Base-by-base conservation (phyloP, 2,329 filamentous ascomycete species). In the Fusarium nisikadoi region DNA sequence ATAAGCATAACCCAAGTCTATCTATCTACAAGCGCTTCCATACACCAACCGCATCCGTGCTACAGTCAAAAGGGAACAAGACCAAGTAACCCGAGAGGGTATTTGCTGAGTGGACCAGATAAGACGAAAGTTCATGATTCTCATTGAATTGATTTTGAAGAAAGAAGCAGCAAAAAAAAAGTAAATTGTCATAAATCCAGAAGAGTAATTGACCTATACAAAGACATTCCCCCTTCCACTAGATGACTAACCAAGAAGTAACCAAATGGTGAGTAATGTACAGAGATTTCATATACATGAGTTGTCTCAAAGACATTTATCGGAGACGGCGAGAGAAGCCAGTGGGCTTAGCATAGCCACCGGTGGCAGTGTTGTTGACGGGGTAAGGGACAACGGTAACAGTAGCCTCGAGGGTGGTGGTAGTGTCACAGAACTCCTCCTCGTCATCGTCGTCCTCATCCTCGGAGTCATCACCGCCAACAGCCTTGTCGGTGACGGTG, bases 301-400 rank as follows among this genome's bases (percentile, higher is more conserved):
- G 45, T 68, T 56, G 41, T 33, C 66, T 64, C 45, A 46, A 61
- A 61, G 53, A 65, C 65, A 70, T 73, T 74, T 80, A 82, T 66
- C 77, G 80, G 72, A 77, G 75, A 61, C 80, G 77, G 62, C 77
- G 76, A 62, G 77, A 76, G 72, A 79, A 80, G 70, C 81, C 82
- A 59, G 82, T 80, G 65, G 82, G 80, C 43, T 69, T 68, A 41
- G 80, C 77, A 39, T 73, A 77, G 55, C 80, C 80, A 68, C 76
- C 68, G 50, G 80, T 70, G 54, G 82, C 82, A 65, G 79, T 79
- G 80, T 83, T 83, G 70, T 78, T 77, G 56, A 76, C 79, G 54
- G 84, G 84, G 80, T 80, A 84, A 71, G 84, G 84, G 66, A 83
- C 76, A 65, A 82, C 79, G 58, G 81, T 82, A 66, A 81, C 79